Conservation (phyloP, 257 asterid species). For the Thymus quinquecostatus region DNA sequence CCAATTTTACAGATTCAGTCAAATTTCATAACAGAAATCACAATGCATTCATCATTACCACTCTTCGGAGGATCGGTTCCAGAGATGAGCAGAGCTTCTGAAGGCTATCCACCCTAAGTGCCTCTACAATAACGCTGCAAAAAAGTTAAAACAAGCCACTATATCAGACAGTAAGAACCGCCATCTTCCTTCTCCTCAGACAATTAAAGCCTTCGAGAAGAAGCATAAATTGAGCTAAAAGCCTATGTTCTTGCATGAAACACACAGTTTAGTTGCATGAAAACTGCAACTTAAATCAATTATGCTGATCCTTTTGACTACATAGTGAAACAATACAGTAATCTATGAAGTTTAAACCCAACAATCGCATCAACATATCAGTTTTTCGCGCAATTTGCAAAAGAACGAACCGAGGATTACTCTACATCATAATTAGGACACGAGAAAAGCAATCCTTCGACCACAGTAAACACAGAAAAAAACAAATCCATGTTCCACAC, state of each 20-base stretch:
- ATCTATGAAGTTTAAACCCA: constrained; percentile 5
- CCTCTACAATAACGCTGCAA: constrained; percentile 87
- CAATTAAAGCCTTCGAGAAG: constrained; percentile 2
- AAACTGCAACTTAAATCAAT: neutral
- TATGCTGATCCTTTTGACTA: neutral
- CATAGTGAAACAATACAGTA: neutral
- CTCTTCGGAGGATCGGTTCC: constrained; percentile 91
- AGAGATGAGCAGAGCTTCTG: constrained; percentile 86
- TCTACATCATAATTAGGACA: neutral
- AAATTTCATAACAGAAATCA: constrained; percentile 8
- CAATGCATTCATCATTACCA: constrained; percentile 51
- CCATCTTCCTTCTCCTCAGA: neutral
- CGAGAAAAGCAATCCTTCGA: neutral
- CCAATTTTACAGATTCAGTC: constrained; percentile 9
- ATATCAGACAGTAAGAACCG: constrained; percentile 13
- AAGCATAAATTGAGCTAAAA: neutral
- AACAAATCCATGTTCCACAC: neutral
- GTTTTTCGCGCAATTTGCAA: constrained; percentile 18
- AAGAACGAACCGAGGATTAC: neutral
- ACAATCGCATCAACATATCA: constrained; percentile 21
- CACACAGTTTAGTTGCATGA: too few relatives aligned
- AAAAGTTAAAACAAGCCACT: neutral
- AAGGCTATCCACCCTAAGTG: constrained; percentile 82
- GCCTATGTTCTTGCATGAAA: neutral
- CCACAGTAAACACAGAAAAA: neutral